phyloP scores from a whole-genome alignment of 352 stramenopile species.

The Phytophthora pistaciae region DNA sequence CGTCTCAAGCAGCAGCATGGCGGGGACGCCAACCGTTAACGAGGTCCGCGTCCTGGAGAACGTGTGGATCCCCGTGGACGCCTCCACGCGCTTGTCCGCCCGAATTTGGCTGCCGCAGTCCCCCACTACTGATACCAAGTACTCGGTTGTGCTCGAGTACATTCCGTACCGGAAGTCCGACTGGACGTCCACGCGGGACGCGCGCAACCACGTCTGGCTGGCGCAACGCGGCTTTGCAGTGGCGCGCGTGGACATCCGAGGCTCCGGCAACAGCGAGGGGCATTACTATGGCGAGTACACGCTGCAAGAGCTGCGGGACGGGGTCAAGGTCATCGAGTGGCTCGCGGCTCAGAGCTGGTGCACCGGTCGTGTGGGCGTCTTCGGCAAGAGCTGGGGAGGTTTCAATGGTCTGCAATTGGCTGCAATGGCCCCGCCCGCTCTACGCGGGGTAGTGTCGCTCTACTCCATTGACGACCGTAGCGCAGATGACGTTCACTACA shows the following conservation, averaged over 20 bases:
- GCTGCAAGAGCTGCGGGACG: conserved; percentile 50
- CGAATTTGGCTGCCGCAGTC: conserved; percentile 48
- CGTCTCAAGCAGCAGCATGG: background rate
- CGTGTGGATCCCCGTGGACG: conserved; percentile 49
- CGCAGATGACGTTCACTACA: conserved; percentile 62
- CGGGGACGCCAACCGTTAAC: background rate
- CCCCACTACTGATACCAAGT: conserved; percentile 5
- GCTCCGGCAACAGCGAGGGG: conserved; percentile 56
- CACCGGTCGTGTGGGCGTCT: conserved; percentile 49
- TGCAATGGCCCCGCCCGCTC: conserved; percentile 43
- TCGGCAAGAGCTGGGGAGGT: conserved; percentile 65
- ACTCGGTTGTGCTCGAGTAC: conserved; percentile 63
- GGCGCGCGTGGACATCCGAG: conserved; percentile 57
- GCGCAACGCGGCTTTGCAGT: conserved; percentile 55
- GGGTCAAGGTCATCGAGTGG: conserved; percentile 57
- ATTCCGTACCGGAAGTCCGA: conserved; percentile 61
- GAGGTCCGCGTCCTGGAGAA: conserved; percentile 44
- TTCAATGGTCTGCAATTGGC: conserved; percentile 64
- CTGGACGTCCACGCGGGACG: conserved; percentile 54
- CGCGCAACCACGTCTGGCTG: conserved; percentile 57
- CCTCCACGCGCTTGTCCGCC: conserved; percentile 36
- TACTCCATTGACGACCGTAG: conserved; percentile 70
- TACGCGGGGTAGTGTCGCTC: conserved; percentile 55
- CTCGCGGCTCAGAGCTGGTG: conserved; percentile 54
- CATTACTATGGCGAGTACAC: conserved; percentile 58